Evolutionary conservation across 1,139 yeast genomes (phyloP), one percentile per base, ranked within the genome.

Genomic region (Kurtzmaniella quercitrusa): DNA sequence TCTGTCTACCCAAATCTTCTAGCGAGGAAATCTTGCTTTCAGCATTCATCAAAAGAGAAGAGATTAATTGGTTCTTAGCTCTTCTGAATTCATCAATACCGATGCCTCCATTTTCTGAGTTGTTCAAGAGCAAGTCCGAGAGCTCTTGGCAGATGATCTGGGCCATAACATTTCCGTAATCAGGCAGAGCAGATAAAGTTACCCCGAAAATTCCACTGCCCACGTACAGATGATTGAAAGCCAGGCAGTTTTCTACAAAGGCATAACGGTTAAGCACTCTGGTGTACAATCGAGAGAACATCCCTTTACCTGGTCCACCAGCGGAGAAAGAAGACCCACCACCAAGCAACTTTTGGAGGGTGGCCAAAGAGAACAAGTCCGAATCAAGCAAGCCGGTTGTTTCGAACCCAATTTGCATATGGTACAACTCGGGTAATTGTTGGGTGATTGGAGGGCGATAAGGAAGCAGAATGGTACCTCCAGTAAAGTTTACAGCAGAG

Each of bases 291-390:
- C 98, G 76, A 2, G 97, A 88, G 62, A 90, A 94, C 98, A 93
- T 91, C 5, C 99, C 99, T 65, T 93, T 93, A 44, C 99, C 99
- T n/a, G 99, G 99, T 0, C 99, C 99, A 51, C 99, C 99, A 10
- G 99, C 98, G 19, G 95, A 85, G 59, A 93, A 93, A 1, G 98
- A 90, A 7, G 97, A 95, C 42, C 98, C 98, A 34, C 98, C 98
- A 37, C 98, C 98, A n/a, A 93, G 70, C 25, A 93, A 71, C 48
- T 93, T 90, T 59, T 93, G 98, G 45, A 93, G 75, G 1, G 93
- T 84, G 1, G 98, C 97, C 40, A 90, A 70, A 0, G 96, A 95
- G 57, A 93, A 93, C 38, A 91, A 82, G 55, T 93, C 98, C 16
- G 89, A 91, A 58, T 86, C 83, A 43, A 82, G 77, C 39, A 91